phyloP scores from a whole-genome alignment of 345 rosid genomes.

The Stellera chamaejasme region DNA sequence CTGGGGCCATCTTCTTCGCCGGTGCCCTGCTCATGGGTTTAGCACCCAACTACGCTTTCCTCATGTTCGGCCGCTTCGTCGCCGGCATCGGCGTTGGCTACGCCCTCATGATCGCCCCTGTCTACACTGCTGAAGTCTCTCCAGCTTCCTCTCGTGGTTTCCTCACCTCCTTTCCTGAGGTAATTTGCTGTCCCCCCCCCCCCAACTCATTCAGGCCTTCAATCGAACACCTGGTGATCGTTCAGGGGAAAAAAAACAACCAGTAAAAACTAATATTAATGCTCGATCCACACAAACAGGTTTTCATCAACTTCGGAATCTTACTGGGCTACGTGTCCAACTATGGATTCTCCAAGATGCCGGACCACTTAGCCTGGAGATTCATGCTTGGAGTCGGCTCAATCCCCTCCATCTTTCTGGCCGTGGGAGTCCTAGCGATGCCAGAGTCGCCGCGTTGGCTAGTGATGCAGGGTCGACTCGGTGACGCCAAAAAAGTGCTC shows the following conservation, averaged over 20 bases:
- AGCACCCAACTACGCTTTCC: constrained; percentile 68
- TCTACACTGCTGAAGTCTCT: constrained; percentile 82
- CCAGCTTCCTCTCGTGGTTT: constrained; percentile 92
- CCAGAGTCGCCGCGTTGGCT: constrained; percentile 99
- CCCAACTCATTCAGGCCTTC: no score
- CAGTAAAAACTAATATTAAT: background rate
- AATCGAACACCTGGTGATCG: no score
- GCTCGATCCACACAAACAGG: constrained; percentile 22
- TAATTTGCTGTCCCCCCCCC: constrained; percentile 1
- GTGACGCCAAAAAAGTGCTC: constrained; percentile 71
- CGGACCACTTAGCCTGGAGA: constrained; percentile 59
- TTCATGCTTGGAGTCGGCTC: constrained; percentile 81
- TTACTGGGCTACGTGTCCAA: constrained; percentile 79
- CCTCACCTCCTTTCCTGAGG: constrained; percentile 92
- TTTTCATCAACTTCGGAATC: constrained; percentile 69
- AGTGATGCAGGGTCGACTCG: constrained; percentile 82
- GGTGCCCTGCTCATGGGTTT: constrained; percentile 94
- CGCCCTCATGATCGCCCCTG: constrained; percentile 94
- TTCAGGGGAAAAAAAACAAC: no score
- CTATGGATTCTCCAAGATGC: constrained; percentile 54
- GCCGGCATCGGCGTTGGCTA: constrained; percentile 92
- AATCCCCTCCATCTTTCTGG: constrained; percentile 58
- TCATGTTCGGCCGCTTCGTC: constrained; percentile 83
- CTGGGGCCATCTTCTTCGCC: constrained; percentile 67
- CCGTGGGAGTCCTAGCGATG: constrained; percentile 54